A percentile compares a stretch with the other conserved stretches of the same genome.
Evolutionary conservation across 2,329 filamentous ascomycete genomes (phyloP).

Genomic region (Venturia nashicola): DNA sequence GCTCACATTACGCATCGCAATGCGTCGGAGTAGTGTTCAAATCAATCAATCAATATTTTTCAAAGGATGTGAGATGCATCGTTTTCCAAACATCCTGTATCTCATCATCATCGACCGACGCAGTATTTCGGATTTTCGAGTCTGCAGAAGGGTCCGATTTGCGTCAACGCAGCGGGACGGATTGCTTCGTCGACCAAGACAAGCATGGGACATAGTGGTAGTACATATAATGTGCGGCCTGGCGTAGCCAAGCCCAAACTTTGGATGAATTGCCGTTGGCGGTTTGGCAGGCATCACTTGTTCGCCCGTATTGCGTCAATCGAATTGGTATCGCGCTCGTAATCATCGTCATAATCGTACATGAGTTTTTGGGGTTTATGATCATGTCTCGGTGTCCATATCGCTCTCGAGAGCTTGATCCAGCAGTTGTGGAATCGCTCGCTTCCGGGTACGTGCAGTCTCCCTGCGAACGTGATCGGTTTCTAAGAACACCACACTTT

Average conservation of each 20-base stretch:
- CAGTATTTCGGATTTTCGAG: not conserved
- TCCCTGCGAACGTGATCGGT: slow-evolving; percentile 17
- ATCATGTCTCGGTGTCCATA: not conserved
- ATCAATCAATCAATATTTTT: too few species aligned
- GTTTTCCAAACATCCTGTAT: not conserved
- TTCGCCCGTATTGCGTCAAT: not conserved
- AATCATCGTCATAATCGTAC: not conserved
- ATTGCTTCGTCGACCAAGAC: not conserved
- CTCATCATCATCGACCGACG: not conserved
- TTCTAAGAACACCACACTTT: slow-evolving; percentile 72
- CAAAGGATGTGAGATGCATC: not conserved
- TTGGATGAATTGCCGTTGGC: not conserved
- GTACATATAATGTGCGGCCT: not conserved
- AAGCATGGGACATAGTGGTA: not conserved
- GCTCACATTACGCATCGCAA: too few species aligned
- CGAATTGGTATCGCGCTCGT: not conserved
- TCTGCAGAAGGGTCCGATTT: not conserved
- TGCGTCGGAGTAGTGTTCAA: too few species aligned
- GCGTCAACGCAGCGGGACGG: not conserved
- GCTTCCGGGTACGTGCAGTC: slow-evolving; percentile 5
- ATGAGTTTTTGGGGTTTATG: not conserved
- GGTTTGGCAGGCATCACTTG: not conserved
- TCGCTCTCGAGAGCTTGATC: not conserved
- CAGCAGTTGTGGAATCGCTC: not conserved
- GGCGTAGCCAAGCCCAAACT: not conserved